Evolutionary conservation across 768 basidiomycete species (phyloP).

Genomic region (Clitopilus hobsonii): DNA sequence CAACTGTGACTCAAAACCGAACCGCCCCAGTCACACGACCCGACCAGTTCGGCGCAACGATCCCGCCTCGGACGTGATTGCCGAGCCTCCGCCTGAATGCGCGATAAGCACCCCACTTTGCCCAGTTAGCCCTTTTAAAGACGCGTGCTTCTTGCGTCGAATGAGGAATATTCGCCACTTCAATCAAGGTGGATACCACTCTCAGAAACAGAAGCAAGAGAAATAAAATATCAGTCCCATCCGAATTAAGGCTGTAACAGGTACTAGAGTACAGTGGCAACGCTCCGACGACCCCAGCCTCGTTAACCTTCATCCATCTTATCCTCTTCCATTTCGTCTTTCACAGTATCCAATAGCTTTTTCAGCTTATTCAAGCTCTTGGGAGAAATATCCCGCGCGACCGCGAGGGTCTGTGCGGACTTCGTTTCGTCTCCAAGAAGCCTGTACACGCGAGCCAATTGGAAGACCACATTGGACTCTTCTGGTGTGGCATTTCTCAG

Average conservation of each 20-base stretch:
- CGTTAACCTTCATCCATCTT: slow-evolving; percentile 74
- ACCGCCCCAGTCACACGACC: slow-evolving; percentile 14
- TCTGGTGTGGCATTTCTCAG: slow-evolving; percentile 83
- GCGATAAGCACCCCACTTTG: slow-evolving; percentile 18
- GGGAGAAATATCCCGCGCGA: slow-evolving; percentile 91
- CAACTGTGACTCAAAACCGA: slow-evolving; percentile 11
- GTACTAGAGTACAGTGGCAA: neutral
- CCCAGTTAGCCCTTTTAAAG: neutral
- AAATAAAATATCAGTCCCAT: neutral
- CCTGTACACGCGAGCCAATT: slow-evolving; percentile 89
- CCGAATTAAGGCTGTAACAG: neutral
- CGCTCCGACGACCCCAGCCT: slow-evolving; percentile 1
- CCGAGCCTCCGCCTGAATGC: slow-evolving; percentile 13
- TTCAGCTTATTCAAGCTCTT: slow-evolving; percentile 83
- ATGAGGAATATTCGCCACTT: slow-evolving; percentile 11
- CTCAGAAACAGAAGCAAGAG: slow-evolving; percentile 4
- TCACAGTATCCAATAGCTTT: slow-evolving; percentile 67
- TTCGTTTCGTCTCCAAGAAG: slow-evolving; percentile 73
- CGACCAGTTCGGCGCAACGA: slow-evolving; percentile 6
- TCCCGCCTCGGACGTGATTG: slow-evolving; percentile 9
- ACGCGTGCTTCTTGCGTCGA: slow-evolving; percentile 5
- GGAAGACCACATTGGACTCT: slow-evolving; percentile 95
- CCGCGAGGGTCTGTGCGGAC: slow-evolving; percentile 80
- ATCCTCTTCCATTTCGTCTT: slow-evolving; percentile 56
- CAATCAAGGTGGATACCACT: slow-evolving; percentile 30